phyloP scores from a whole-genome alignment of 2,329 filamentous ascomycete genomes.

The Exophiala sp. region DNA sequence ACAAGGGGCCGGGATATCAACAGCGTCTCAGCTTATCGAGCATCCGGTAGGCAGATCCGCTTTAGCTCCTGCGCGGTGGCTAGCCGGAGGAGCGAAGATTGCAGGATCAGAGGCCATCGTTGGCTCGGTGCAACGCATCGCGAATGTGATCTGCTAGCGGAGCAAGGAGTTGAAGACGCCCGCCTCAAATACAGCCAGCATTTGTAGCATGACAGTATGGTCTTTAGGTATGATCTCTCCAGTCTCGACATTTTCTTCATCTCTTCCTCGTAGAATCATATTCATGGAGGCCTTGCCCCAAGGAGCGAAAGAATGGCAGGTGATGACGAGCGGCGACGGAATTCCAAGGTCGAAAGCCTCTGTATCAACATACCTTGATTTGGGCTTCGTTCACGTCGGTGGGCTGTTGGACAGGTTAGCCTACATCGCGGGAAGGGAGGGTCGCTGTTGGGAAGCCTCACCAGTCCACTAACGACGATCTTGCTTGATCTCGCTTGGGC shows the following conservation, averaged over 20 bases:
- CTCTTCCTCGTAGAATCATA: conserved; percentile 7
- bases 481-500: conserved; percentile 71
- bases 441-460: conserved; percentile 49
- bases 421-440: background rate
- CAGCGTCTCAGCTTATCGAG: conserved; percentile 21
- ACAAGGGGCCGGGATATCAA: conserved; percentile 11
- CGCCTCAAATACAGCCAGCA: conserved; percentile 20
- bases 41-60: conserved; percentile 21
- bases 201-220: conserved; percentile 20
- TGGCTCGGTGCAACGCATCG: conserved; percentile 6
- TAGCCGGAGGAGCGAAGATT: conserved; percentile 18
- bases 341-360: conserved; percentile 64
- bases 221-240: conserved; percentile 18
- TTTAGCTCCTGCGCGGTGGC: conserved; percentile 19
- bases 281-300: conserved; percentile 26
- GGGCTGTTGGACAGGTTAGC: conserved; percentile 61
- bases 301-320: conserved; percentile 25
- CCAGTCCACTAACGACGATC: conserved; percentile 97
- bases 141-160: conserved; percentile 11
- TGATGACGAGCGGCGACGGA: conserved; percentile 55
- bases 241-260: conserved; percentile 12
- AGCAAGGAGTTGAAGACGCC: conserved; percentile 8
- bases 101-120: conserved; percentile 16
- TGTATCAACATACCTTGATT: conserved; percentile 99
- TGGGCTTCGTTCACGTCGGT: conserved; percentile 92